Percentiles rank a stretch among this genome's conserved stretches.
Evolutionary conservation across 2,329 filamentous ascomycete species (phyloP).

Genomic region (Blumeriella jaapii): DNA sequence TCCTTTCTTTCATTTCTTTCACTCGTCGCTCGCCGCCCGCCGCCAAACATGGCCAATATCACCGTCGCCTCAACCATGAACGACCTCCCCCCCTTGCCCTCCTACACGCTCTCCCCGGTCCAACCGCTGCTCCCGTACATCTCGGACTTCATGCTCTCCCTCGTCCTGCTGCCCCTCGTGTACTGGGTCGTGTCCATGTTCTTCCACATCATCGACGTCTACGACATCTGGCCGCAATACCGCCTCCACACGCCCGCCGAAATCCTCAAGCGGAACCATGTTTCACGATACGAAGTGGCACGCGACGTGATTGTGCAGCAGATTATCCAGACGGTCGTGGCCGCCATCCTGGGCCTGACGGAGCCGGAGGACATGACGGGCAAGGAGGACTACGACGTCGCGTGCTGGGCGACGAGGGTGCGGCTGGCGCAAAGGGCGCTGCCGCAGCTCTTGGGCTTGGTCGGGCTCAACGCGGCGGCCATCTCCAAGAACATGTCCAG

Average conservation of each 20-base stretch:
- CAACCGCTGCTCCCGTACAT: constrained; percentile 65
- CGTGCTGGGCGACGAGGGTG: constrained; percentile 78
- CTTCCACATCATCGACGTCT: constrained; percentile 72
- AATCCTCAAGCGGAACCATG: constrained; percentile 81
- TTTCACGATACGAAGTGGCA: constrained; percentile 71
- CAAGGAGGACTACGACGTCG: constrained; percentile 74
- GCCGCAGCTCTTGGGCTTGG: constrained; percentile 54
- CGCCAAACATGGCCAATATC: constrained; percentile 35
- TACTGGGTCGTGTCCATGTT: constrained; percentile 83
- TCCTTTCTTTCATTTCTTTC: too few species aligned
- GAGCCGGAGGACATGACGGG: constrained; percentile 67
- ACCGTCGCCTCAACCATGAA: constrained; percentile 31
- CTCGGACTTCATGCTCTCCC: constrained; percentile 68
- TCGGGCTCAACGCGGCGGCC: constrained; percentile 66
- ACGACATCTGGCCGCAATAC: constrained; percentile 81
- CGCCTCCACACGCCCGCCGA: constrained; percentile 91
- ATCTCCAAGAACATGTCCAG: constrained; percentile 65
- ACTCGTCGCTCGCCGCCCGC: too few species aligned
- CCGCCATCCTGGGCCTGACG: constrained; percentile 53
- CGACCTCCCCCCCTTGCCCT: constrained; percentile 73
- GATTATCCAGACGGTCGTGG: constrained; percentile 69
- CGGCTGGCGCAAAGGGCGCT: constrained; percentile 69
- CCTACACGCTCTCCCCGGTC: constrained; percentile 62
- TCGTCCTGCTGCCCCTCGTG: constrained; percentile 65
- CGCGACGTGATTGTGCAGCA: constrained; percentile 90